A percentile compares a stretch with the other conserved stretches of the same genome.
phyloP scores from a whole-genome alignment of 768 basidiomycete species.

The Leccinum aurantiacum region DNA sequence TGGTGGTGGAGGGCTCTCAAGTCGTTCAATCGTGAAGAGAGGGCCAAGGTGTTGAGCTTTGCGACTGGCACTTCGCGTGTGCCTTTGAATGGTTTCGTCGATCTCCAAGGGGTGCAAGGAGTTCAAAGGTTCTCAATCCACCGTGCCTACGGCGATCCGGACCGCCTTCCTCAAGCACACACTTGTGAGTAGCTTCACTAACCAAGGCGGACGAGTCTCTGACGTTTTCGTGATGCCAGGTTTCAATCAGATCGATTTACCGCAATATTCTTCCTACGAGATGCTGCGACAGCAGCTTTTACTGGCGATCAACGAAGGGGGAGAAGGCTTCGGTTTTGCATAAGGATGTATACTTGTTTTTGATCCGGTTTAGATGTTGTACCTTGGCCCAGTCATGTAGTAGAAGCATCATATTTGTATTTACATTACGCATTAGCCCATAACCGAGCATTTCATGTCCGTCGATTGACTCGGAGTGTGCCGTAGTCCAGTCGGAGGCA shows the following conservation, averaged over 20 bases:
- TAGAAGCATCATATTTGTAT: constrained; percentile 38
- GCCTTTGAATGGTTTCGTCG: constrained; percentile 90
- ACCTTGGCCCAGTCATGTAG: constrained; percentile 15
- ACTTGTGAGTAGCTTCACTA: constrained; percentile 58
- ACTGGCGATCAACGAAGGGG: constrained; percentile 93
- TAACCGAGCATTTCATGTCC: constrained; percentile 4
- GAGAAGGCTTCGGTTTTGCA: constrained; percentile 91
- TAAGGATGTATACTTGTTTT: constrained; percentile 25
- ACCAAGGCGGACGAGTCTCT: constrained; percentile 9
- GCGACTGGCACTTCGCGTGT: constrained; percentile 93
- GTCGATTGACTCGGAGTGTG: background rate
- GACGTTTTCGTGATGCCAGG: constrained; percentile 43
- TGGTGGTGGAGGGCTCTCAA: constrained; percentile 99
- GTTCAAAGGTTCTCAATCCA: constrained; percentile 96
- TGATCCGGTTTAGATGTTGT: constrained; percentile 17
- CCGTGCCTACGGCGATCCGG: constrained; percentile 83
- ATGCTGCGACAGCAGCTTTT: constrained; percentile 89
- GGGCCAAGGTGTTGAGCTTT: constrained; percentile 96
- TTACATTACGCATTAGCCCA: constrained; percentile 26
- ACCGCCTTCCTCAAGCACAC: constrained; percentile 86
- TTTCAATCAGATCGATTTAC: constrained; percentile 94
- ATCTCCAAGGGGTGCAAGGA: constrained; percentile 93
- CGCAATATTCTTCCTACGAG: constrained; percentile 94
- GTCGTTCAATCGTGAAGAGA: constrained; percentile 94
- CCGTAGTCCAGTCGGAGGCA: background rate